Base-by-base conservation (phyloP, 805 yeast genomes). In the Jamesozyma lodderae region DNA sequence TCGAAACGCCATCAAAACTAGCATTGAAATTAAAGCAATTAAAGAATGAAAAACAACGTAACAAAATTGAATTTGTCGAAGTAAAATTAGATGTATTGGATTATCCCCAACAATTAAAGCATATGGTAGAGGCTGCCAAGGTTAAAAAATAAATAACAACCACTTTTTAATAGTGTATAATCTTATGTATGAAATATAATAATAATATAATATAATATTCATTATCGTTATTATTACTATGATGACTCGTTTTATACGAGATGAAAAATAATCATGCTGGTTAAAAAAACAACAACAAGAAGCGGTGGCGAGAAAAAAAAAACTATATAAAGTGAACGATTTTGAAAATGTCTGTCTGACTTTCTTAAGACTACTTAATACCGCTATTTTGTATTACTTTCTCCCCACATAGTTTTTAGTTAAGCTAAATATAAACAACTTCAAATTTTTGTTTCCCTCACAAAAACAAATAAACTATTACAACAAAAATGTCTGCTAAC, bases 401-500 rank as follows among this genome's bases (percentile, higher is more conserved):
- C 28, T 25, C 28, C 28, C 28, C n/a, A 25, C 28, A 25, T 25
- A 25, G 28, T 25, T 25, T 11, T 13, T 25, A 6, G n/a, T 25
- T 25, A 25, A 25, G 30, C 30, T 14, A 27, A 27, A 6, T n/a
- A n/a, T n/a, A n/a, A 26, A 26, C 15, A 10, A 26, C 6, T 16
- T 26, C 29, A 26, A 26, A 26, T 6, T 4, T 14, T 32, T 22
- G 14, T 5, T 22, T 15, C 25, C 22, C 35, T 16, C 9, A 11
- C 26, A 29, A 29, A 3, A 6, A 16, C 4, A n/a, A 27, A 27
- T 5, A 35, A 36, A 28, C n/a, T n/a, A 27, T 11, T 22, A 21
- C 24, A 22, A 35, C 31, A 28, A 59, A 37, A 41, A 83, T 81
- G 88, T 81, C 94, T 60, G 72, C 81, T 47, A 73, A 82, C 55